These are phyloP conservation scores for Suillus plorans DNA, from an alignment of 768 basidiomycete genomes.

Conservation along the genomic window DNA sequence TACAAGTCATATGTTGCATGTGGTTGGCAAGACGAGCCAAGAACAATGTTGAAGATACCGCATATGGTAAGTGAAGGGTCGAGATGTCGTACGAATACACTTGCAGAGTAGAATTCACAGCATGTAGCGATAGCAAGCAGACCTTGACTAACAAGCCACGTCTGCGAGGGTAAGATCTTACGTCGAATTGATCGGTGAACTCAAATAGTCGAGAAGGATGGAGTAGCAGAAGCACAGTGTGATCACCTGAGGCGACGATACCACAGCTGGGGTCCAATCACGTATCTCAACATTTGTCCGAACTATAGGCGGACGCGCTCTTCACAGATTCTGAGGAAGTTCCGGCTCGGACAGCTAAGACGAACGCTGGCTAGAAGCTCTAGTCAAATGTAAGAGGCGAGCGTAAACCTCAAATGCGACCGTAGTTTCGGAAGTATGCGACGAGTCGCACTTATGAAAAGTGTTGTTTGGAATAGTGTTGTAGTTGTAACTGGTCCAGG, in stretches of 20 bases:
- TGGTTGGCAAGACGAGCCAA: background rate
- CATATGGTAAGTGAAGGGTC: background rate
- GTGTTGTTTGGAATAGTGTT: background rate
- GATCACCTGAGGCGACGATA: background rate
- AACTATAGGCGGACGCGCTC: background rate
- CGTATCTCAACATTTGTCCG: background rate
- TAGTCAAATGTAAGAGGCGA: background rate
- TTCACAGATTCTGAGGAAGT: constrained; percentile 1
- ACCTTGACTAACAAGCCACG: constrained; percentile 2
- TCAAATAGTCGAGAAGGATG: background rate
- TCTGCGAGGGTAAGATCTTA: background rate
- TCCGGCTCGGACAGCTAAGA: background rate
- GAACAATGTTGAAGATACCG: background rate
- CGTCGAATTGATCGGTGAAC: constrained; percentile 2
- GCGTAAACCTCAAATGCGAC: background rate
- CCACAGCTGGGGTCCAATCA: background rate
- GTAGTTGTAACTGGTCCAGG: background rate
- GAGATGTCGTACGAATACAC: background rate
- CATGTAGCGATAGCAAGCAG: background rate
- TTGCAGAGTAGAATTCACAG: background rate
- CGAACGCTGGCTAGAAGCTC: background rate
- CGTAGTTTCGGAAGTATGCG: background rate
- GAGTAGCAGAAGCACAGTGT: background rate
- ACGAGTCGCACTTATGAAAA: background rate
- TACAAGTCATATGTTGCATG: background rate